Percentiles rank a stretch among this genome's conserved stretches.
Evolutionary conservation across 202 grass and related monocot species (phyloP).

Genomic region (Hordeum pubiflorum): DNA sequence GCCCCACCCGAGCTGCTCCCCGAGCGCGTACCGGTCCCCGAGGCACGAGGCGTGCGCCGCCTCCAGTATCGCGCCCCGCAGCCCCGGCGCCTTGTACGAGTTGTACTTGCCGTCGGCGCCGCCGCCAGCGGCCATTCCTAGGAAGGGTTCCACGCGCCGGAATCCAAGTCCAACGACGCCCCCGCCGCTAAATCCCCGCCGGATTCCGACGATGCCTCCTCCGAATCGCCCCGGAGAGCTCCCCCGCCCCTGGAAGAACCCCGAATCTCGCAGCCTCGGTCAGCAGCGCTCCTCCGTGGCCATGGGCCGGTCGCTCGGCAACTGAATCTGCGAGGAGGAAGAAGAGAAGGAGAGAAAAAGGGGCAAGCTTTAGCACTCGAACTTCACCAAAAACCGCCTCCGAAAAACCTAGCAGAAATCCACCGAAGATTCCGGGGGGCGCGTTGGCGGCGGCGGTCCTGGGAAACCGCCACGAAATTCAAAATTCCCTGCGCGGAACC

Average conservation of each 20-base stretch:
- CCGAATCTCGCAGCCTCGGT: constrained; percentile 6
- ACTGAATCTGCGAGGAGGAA: constrained; percentile 32
- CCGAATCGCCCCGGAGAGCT: background rate
- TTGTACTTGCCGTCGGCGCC: constrained; percentile 34
- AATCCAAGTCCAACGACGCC: background rate
- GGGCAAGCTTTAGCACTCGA: background rate
- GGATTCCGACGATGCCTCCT: background rate
- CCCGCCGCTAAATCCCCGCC: background rate
- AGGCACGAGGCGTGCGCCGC: constrained; percentile 74
- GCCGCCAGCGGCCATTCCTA: constrained; percentile 43
- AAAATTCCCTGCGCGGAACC: constrained; percentile 21
- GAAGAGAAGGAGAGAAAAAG: constrained; percentile 7
- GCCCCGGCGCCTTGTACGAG: constrained; percentile 66
- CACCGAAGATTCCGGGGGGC: background rate
- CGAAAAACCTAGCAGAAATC: background rate
- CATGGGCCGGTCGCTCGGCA: background rate
- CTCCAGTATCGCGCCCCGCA: constrained; percentile 60
- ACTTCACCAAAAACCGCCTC: too few relatives aligned
- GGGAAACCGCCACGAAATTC: constrained; percentile 28
- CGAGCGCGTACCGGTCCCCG: constrained; percentile 65
- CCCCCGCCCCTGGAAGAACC: background rate
- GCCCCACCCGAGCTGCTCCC: constrained; percentile 75
- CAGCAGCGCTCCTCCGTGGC: background rate
- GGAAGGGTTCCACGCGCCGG: constrained; percentile 27
- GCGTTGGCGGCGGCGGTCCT: background rate